Evolutionary conservation across 495 filamentous ascomycete species (phyloP), one percentile per base, ranked within the genome.

Genomic region (Daldinia childiae): DNA sequence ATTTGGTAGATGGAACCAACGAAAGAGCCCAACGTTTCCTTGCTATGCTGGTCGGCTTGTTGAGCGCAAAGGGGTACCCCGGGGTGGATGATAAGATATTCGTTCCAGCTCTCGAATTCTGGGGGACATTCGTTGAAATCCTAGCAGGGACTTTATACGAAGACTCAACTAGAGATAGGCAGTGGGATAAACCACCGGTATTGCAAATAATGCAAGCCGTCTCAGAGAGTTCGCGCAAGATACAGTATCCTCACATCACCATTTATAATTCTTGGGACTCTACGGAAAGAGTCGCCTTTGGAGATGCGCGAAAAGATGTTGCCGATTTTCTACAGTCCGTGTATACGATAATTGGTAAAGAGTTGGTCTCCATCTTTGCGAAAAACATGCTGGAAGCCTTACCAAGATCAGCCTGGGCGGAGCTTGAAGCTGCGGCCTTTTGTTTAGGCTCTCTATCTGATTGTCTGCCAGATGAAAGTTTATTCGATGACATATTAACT

Each of bases 381-480:
- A 81, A 87, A 45, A 82, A 90, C 43, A 86, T 91, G 51, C 79
- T 87, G 4, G 80, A 84, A 38, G 87, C 90, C 24, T 82, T 95
- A 2, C 68, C 82, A 51, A 81, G 77, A 27, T 82, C 82, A 58
- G 79, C 88, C 26, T 99, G 94, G 93, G 81, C 86, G 24, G 88
- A 91, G 51, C 86, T 97, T 27, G 95, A 98, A 77, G 91, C 91
- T 5, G 87, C 90, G 1, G 82, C 93, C 36, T 97, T 92, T 78
- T 94, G 91, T 74, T 82, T 99, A 19, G 88, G 90, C 57, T 84
- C 89, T 60, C 82, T 97, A 29, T 87, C 91, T 9, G 95, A 97
- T 73, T 90, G 88, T 29, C 82, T 93, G 32, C 84, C 89, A 52
- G 90, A 93, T 27, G 89, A 91, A 45, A 75, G 82, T 30, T 80